These are phyloP conservation scores for Chloropicon primus DNA, from an alignment of 139 green algal genomes.

Conservation along the genomic window DNA sequence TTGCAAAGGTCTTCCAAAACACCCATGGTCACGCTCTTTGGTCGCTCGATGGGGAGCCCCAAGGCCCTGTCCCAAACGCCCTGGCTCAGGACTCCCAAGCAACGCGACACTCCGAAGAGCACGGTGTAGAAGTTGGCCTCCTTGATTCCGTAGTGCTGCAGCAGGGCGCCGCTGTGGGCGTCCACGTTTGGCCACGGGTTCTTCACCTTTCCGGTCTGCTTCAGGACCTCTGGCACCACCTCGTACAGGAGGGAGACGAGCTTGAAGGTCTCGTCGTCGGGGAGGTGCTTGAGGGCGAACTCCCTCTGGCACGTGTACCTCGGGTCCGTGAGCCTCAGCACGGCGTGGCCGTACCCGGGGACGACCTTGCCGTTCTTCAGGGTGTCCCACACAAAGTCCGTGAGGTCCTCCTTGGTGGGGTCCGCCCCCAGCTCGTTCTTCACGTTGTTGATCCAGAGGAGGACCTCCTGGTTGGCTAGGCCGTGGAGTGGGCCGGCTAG, in stretches of 20 bases:
- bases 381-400: slow-evolving; percentile 67
- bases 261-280: slow-evolving; percentile 85
- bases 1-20: background rate
- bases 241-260: slow-evolving; percentile 52
- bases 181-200: slow-evolving; percentile 99
- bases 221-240: slow-evolving; percentile 84
- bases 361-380: slow-evolving; percentile 89
- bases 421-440: slow-evolving; percentile 48
- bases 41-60: slow-evolving; percentile 91
- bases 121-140: slow-evolving; percentile 96
- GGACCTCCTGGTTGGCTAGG: slow-evolving; percentile 95
- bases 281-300: slow-evolving; percentile 87
- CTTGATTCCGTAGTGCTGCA: slow-evolving; percentile 78
- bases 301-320: slow-evolving; percentile 86
- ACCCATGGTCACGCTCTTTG: slow-evolving; percentile 80
- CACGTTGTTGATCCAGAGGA: slow-evolving; percentile 73
- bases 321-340: slow-evolving; percentile 94
- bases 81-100: slow-evolving; percentile 76
- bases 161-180: slow-evolving; percentile 51
- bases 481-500: slow-evolving; percentile 93
- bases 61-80: slow-evolving; percentile 78
- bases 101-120: slow-evolving; percentile 87
- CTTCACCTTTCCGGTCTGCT: slow-evolving; percentile 86
- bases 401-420: slow-evolving; percentile 70
- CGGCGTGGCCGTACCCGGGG: slow-evolving; percentile 92